Evolutionary conservation across 1,284 basidiomycete genomes (phyloP).

Genomic region (Melampsora americana): DNA sequence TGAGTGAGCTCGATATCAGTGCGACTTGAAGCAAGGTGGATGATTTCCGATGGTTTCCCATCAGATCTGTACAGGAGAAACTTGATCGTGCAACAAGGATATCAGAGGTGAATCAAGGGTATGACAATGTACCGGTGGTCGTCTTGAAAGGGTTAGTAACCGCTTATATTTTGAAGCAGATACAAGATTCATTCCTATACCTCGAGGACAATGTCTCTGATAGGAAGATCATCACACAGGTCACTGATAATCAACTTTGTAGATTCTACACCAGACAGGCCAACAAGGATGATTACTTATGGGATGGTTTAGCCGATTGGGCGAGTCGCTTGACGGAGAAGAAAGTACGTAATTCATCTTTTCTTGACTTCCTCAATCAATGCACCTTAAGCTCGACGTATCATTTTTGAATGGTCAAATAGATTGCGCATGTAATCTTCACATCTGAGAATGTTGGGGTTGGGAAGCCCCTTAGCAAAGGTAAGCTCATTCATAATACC

Average conservation of each 20-base stretch:
- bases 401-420: conserved; percentile 45
- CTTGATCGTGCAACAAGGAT: background rate
- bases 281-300: conserved; percentile 67
- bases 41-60: background rate
- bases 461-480: conserved; percentile 74
- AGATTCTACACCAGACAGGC: conserved; percentile 65
- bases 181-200: background rate
- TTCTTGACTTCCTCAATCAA: background rate
- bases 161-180: background rate
- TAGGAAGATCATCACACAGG: conserved; percentile 64
- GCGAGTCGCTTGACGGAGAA: conserved; percentile 74
- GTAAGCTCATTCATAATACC: conserved; percentile 55
- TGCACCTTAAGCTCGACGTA: background rate
- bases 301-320: conserved; percentile 79
- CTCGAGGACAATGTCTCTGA: background rate
- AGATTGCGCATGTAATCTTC: conserved; percentile 87
- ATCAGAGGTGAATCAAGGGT: conserved; percentile 42
- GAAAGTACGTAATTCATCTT: conserved; percentile 59
- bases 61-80: conserved; percentile 1
- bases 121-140: conserved; percentile 74
- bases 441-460: conserved; percentile 86
- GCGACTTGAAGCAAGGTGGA: too few species aligned
- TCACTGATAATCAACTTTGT: background rate
- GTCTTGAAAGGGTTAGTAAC: conserved; percentile 51
- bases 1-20: too few species aligned